Evolutionary conservation across 139 green algal species (phyloP).

Genomic region (Chlamydomonas sp.): DNA sequence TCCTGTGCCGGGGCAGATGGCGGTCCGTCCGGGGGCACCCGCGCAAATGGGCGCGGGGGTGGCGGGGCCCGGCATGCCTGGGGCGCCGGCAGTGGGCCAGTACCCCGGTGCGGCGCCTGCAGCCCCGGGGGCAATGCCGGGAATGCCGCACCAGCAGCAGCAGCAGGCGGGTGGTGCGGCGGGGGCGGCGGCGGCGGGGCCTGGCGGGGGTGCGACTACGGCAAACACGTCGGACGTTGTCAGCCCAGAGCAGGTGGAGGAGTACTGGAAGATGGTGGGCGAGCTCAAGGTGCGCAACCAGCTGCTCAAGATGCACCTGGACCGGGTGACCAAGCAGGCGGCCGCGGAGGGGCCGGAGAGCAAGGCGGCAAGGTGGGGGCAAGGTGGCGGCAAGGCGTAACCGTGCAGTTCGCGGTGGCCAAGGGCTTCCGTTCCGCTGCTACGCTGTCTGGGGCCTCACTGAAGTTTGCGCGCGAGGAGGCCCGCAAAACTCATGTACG

Average conservation of each 20-base stretch:
- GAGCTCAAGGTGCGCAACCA: neutral
- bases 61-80: neutral
- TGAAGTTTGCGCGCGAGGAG: too few relatives aligned
- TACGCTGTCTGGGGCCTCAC: too few relatives aligned
- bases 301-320: neutral
- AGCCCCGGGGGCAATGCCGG: neutral
- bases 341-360: neutral
- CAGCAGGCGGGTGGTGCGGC: neutral
- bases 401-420: too few relatives aligned
- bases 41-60: neutral
- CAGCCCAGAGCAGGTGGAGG: neutral
- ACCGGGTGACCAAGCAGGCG: neutral
- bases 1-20: too few relatives aligned
- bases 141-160: neutral
- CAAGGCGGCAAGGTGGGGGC: neutral
- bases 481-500: too few relatives aligned
- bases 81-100: neutral
- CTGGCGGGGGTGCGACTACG: neutral
- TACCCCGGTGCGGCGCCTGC: too few relatives aligned
- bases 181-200: neutral
- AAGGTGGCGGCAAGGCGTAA: too few relatives aligned
- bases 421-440: too few relatives aligned
- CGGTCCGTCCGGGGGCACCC: neutral
- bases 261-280: constrained; percentile 1
- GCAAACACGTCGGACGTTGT: neutral